A percentile compares a stretch with the other conserved stretches of the same genome.
These are phyloP conservation scores for Sungouiozyma intestinalis DNA, from an alignment of 805 yeast species.

Conservation along the genomic window DNA sequence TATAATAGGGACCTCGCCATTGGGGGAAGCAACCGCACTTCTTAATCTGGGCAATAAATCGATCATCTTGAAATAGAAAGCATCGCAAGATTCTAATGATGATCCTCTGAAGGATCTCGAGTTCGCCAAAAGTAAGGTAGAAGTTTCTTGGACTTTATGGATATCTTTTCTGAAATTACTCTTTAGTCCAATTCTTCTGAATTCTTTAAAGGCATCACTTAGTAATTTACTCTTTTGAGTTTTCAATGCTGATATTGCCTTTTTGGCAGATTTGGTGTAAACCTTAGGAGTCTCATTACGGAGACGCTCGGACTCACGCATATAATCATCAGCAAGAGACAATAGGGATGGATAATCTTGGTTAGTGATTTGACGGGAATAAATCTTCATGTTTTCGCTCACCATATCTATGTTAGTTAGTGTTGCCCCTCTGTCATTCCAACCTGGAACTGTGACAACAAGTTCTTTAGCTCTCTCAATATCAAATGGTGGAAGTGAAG, in stretches of 20 bases:
- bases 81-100: slow-evolving; percentile 36
- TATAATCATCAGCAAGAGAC: slow-evolving; percentile 44
- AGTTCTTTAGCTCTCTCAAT: slow-evolving; percentile 10
- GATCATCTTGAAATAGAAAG: slow-evolving; percentile 54
- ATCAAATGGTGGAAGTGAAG: slow-evolving; percentile 5
- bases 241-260: slow-evolving; percentile 56
- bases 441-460: slow-evolving; percentile 32
- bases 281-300: slow-evolving; percentile 68
- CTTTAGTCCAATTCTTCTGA: slow-evolving; percentile 68
- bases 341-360: slow-evolving; percentile 40
- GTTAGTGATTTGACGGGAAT: slow-evolving; percentile 27
- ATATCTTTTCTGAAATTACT: slow-evolving; percentile 55
- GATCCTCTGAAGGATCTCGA: slow-evolving; percentile 36
- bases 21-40: slow-evolving; percentile 46
- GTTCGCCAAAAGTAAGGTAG: slow-evolving; percentile 51
- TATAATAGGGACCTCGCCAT: slow-evolving; percentile 60
- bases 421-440: slow-evolving; percentile 49
- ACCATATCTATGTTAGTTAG: slow-evolving; percentile 43
- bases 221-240: slow-evolving; percentile 72
- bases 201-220: slow-evolving; percentile 65
- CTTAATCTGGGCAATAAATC: slow-evolving; percentile 77
- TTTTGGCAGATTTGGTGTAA: slow-evolving; percentile 65
- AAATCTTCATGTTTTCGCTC: slow-evolving; percentile 44
- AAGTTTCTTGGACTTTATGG: slow-evolving; percentile 49
- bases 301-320: slow-evolving; percentile 50